Conservation (phyloP, 140 eudicot genomes). For the Flaveria floridana region DNA sequence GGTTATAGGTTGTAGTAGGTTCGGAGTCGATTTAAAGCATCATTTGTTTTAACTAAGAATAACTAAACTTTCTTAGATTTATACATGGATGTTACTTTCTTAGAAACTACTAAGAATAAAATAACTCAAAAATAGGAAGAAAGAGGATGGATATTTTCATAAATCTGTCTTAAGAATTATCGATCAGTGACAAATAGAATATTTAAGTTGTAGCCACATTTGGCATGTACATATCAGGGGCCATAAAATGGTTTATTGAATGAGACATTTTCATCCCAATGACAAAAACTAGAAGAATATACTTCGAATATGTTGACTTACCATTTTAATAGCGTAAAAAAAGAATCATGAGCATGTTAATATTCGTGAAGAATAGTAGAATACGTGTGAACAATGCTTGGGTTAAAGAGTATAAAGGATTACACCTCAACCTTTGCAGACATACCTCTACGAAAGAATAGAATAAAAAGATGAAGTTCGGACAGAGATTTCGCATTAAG, state of each 20-base stretch:
- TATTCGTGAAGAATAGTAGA: conserved; percentile 6
- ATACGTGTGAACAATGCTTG: conserved; percentile 28
- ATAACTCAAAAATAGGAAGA: conserved; percentile 22
- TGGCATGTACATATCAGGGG: conserved; percentile 1
- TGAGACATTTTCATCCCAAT: conserved; percentile 7
- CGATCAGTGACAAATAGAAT: conserved; percentile 22
- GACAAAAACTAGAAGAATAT: conserved; percentile 26
- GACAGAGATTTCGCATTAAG: conserved; percentile 37
- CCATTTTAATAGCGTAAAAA: neutral
- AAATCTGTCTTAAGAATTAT: conserved; percentile 23
- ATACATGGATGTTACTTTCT: too few relatives aligned
- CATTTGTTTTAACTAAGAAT: too few relatives aligned
- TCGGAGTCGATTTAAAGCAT: neutral
- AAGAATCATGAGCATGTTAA: conserved; percentile 7
- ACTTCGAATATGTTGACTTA: conserved; percentile 26
- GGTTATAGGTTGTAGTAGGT: too few relatives aligned
- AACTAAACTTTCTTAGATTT: too few relatives aligned
- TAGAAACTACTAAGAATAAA: conserved; percentile 8
- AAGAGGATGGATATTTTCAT: conserved; percentile 17
- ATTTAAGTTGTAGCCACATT: conserved; percentile 20
- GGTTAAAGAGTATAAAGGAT: neutral
- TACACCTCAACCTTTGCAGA: conserved; percentile 15
- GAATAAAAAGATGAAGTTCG: conserved; percentile 37
- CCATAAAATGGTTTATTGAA: conserved; percentile 16
- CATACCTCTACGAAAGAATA: neutral